A percentile compares a stretch with the other conserved stretches of the same genome.
Conservation (phyloP, 1,139 yeast genomes). For the Hyphopichia pseudoburtonii region DNA sequence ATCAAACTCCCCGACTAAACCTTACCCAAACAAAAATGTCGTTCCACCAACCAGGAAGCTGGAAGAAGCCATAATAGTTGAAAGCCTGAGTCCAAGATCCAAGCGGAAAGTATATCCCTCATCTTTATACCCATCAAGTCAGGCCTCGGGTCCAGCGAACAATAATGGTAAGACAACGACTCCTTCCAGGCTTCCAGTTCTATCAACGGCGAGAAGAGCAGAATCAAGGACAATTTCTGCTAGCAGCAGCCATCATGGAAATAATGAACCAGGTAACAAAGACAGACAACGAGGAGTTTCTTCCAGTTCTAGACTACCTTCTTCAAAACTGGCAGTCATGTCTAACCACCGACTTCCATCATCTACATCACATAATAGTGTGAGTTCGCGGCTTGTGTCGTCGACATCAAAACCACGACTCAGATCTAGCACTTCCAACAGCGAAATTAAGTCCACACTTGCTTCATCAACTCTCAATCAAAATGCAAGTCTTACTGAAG, state of each 20-base stretch:
- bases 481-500: too few species aligned
- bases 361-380: too few species aligned
- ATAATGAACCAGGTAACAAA: too few species aligned
- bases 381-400: too few species aligned
- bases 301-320: not conserved
- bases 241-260: too few species aligned
- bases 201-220: conserved; percentile 23
- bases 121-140: conserved; percentile 17
- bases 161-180: conserved; percentile 8
- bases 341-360: too few species aligned
- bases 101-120: conserved; percentile 23
- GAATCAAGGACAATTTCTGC: conserved; percentile 9
- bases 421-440: too few species aligned
- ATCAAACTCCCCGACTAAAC: not conserved
- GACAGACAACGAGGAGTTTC: not conserved
- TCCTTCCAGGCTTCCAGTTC: conserved; percentile 8
- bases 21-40: not conserved
- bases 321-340: too few species aligned
- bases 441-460: too few species aligned
- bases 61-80: not conserved
- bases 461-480: too few species aligned
- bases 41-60: not conserved
- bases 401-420: too few species aligned
- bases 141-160: too few species aligned
- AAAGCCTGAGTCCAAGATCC: conserved; percentile 4